Evolutionary conservation across 2,329 filamentous ascomycete species (phyloP), one percentile per base, ranked within the genome.

Genomic region (Calonectria leucothoes): DNA sequence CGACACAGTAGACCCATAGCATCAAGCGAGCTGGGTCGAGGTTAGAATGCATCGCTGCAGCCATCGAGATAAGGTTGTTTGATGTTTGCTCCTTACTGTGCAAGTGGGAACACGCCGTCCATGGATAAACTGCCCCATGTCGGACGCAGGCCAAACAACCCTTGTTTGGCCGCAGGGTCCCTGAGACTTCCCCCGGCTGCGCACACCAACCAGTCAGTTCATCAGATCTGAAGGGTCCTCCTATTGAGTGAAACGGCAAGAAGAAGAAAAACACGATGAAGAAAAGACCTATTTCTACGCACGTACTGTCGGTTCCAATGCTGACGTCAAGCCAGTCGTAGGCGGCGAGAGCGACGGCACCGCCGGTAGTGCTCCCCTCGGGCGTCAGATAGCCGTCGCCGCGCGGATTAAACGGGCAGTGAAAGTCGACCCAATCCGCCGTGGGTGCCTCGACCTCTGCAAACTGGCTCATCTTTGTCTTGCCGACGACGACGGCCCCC

Each of bases 401-500:
- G 7, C 82, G 77, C 4, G 80, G 81, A 69, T 82, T 82, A n/a
- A 78, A 79, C 0, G 81, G 78, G 3, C 76, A 71, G 15, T 77
- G 81, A 29, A 77, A 76, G 48, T 83, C 81, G 6, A 83, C 72
- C 72, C 27, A 87, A 67, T 91, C 88, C 1, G 85, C 86, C 0
- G 88, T 90, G 2, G 88, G 85, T 8, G 79, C 78, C 71, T 82
- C 81, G 6, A 76, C 72, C 39, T 82, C 81, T 14, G 87, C 87
- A 74, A 88, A 88, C 68, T 86, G 84, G 20, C 83, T 83, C 6
- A 85, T 83, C 69, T 85, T 86, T 70, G 84, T 84, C 76, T 87
- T 87, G 6, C 87, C 87, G 6, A 88, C 81, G 6, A 88, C 77
- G 4, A 87, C 79, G 0, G 89, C 91, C 4, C 92, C 91, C 3